Base-by-base conservation (phyloP, 2,329 filamentous ascomycete genomes). In the Botrytis galanthina region DNA sequence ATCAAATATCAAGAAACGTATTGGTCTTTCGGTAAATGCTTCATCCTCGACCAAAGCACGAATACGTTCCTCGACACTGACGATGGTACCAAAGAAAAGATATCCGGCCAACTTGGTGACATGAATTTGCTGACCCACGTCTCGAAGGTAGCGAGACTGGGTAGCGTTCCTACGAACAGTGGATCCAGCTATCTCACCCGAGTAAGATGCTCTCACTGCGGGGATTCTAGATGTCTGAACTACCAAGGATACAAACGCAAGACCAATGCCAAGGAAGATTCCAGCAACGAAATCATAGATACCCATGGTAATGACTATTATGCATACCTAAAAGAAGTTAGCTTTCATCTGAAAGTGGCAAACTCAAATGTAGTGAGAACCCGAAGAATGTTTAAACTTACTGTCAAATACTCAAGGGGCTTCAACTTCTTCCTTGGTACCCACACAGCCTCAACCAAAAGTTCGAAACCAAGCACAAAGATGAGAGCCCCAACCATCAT, bases 31-130 rank as follows among this genome's bases (percentile, higher is more conserved):
- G 39, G 86, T 85, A 80, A 98, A 98, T 3, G 90, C 88, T 75
- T 95, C 91, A 44, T 97, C 94, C 42, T 95, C 91, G 64, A 98
- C 91, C 46, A 98, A 84, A 6, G 87, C 89, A 35, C 95, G 89
- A 75, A 98, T 95, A 76, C 92, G 92, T 75, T 93, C 92, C 82
- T 99, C 96, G 0, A 99, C 95, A 66, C 93, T 94, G 71, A 98
- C 95, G 76, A 99, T 97, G 4, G 95, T 98, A 26, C 96, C 96
- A 78, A 99, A 99, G 85, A 99, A 99, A n/a, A 99, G 88, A 80
- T 95, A 98, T 0, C 96, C 95, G 0, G 93, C 92, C 26, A 99
- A 87, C 82, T 98, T 98, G 79, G 97, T 92, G 68, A 98, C 91
- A 74, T 93, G 92, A 48, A 97, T 96, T 81, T 99, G 96, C 46